Evolutionary conservation across 768 basidiomycete genomes (phyloP).

Genomic region (Auricularia sp.): DNA sequence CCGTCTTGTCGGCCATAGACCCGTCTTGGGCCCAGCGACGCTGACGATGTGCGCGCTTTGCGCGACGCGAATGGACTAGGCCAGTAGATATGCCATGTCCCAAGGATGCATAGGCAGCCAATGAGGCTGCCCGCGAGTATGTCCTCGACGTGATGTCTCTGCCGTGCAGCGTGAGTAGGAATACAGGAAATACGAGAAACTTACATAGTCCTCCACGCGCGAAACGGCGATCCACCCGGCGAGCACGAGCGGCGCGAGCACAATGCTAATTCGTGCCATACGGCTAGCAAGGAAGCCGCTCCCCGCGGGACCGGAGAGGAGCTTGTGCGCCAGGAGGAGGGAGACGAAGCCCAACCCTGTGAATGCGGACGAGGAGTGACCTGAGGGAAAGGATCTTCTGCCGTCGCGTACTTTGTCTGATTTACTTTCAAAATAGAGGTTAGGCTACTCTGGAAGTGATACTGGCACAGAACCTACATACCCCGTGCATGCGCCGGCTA

Average conservation of each 20-base stretch:
- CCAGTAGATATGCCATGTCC: conserved; percentile 55
- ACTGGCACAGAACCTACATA: conserved; percentile 13
- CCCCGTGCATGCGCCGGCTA: conserved; percentile 44
- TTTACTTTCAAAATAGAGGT: conserved; percentile 15
- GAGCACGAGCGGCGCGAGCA: conserved; percentile 43
- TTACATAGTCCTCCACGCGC: conserved; percentile 54
- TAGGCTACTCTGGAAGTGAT: not conserved
- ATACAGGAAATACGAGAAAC: conserved; percentile 15
- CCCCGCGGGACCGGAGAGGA: conserved; percentile 32
- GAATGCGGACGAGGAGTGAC: conserved; percentile 58
- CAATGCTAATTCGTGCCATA: conserved; percentile 35
- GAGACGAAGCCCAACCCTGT: conserved; percentile 54
- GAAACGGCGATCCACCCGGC: conserved; percentile 53
- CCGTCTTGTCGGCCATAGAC: conserved; percentile 27
- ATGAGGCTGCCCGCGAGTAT: conserved; percentile 53
- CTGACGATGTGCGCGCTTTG: not conserved
- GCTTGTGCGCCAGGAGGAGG: conserved; percentile 54
- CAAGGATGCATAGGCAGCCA: conserved; percentile 38
- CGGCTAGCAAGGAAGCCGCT: conserved; percentile 33
- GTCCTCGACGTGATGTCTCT: conserved; percentile 64
- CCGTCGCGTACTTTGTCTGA: conserved; percentile 34
- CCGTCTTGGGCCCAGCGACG: conserved; percentile 24
- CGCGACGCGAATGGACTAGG: conserved; percentile 44
- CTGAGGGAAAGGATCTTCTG: conserved; percentile 56
- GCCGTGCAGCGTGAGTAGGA: conserved; percentile 3